Percentiles rank a stretch among this genome's conserved stretches.
Conservation (phyloP, 2,329 filamentous ascomycete species). For the Herpotrichia juniperi region DNA sequence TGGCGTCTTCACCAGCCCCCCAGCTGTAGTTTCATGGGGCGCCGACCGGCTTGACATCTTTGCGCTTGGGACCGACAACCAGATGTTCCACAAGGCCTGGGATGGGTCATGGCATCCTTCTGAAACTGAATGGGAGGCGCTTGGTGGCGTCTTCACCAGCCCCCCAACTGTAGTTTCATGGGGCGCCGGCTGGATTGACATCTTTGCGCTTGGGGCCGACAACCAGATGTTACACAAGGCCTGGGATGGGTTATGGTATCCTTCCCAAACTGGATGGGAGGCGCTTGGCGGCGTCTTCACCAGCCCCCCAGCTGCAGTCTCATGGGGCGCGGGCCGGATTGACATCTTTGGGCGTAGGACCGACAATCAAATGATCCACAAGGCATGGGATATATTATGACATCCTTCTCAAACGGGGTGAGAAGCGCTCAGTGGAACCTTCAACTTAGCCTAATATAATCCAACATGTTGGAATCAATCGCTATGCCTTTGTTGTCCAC, state of each 20-base stretch:
- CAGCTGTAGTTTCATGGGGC: neutral
- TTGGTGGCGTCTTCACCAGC: neutral
- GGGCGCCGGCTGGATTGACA: neutral
- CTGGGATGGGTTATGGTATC: no score
- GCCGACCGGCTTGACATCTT: neutral
- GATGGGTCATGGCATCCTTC: neutral
- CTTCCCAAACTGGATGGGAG: no score
- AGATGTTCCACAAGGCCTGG: neutral
- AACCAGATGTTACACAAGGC: neutral
- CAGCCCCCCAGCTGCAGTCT: slow-evolving; percentile 10
- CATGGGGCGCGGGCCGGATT: slow-evolving; percentile 4
- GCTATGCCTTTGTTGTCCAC: no score
- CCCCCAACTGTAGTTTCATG: neutral
- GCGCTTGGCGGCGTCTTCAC: slow-evolving; percentile 6
- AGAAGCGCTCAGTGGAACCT: no score
- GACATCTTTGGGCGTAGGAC: slow-evolving; percentile 26
- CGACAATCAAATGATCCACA: slow-evolving; percentile 27
- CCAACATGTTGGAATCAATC: no score
- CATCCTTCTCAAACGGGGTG: no score
- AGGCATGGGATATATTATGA: slow-evolving; percentile 22
- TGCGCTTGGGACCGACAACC: neutral
- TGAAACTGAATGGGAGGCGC: neutral
- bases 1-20: neutral
- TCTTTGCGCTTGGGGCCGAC: neutral
- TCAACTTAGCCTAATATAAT: no score